These are phyloP conservation scores for Acer negundo DNA, from an alignment of 345 rosid genomes.

Conservation along the genomic window DNA sequence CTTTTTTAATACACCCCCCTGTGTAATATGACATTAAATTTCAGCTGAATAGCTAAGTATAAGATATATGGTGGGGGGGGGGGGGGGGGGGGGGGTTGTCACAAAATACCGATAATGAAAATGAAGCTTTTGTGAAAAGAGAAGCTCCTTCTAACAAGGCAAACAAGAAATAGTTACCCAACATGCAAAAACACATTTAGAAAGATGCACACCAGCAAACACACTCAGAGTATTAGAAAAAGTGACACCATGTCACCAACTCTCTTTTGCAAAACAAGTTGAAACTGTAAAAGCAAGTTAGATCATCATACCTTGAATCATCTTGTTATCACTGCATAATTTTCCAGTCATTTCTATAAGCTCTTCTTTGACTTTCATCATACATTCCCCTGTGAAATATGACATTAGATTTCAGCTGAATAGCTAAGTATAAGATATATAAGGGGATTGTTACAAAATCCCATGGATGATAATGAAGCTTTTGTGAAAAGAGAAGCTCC, in stretches of 20 bases:
- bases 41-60: background rate
- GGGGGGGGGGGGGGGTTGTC: too few relatives aligned
- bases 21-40: constrained; percentile 1
- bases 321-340: constrained; percentile 3
- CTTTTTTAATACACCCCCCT: constrained; percentile 5
- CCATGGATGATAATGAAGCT: background rate
- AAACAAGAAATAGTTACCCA: background rate
- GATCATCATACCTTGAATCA: constrained; percentile 7
- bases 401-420: background rate
- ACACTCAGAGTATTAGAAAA: background rate
- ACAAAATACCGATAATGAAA: background rate
- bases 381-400: constrained; percentile 12
- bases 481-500: background rate
- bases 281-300: constrained; percentile 2
- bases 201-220: background rate
- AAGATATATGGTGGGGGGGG: background rate
- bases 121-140: background rate
- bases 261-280: background rate
- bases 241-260: background rate
- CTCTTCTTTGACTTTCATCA: constrained; percentile 14
- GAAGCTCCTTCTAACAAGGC: background rate
- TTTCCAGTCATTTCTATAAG: background rate
- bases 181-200: background rate
- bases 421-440: background rate
- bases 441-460: background rate